Evolutionary conservation across 2,329 filamentous ascomycete genomes (phyloP).

Genomic region (Ophiostoma quercus): DNA sequence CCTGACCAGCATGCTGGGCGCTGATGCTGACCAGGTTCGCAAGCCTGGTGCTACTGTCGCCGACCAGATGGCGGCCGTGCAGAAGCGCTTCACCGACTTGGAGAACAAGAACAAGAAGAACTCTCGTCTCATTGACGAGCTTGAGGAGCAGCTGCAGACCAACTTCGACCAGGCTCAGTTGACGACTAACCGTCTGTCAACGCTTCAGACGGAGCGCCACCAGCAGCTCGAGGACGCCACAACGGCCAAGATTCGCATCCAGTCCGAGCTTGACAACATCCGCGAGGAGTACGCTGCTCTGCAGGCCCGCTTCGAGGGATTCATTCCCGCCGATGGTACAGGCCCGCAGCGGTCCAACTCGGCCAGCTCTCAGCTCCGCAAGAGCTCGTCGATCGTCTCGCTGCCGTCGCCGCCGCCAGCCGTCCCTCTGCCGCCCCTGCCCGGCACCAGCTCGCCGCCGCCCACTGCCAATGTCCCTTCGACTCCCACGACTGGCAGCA

Average conservation of each 20-base stretch:
- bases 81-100: conserved; percentile 59
- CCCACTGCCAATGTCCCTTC: conserved; percentile 40
- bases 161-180: conserved; percentile 92
- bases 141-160: conserved; percentile 91
- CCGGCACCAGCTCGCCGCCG: conserved; percentile 51
- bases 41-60: conserved; percentile 44
- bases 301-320: conserved; percentile 63
- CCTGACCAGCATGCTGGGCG: conserved; percentile 49
- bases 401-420: conserved; percentile 90
- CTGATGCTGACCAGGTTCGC: conserved; percentile 43
- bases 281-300: conserved; percentile 68
- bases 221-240: conserved; percentile 75
- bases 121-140: conserved; percentile 83
- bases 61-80: conserved; percentile 57
- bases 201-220: conserved; percentile 68
- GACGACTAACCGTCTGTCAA: conserved; percentile 78
- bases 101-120: conserved; percentile 79
- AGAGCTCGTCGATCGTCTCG: conserved; percentile 75
- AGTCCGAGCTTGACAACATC: conserved; percentile 62
- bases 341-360: conserved; percentile 55
- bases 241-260: conserved; percentile 55
- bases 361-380: conserved; percentile 65
- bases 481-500: conserved; percentile 40
- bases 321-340: conserved; percentile 31
- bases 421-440: conserved; percentile 90